Evolutionary conservation across 371 early-diverging fungal genomes (phyloP).

Genomic region (Mucor velutinosus): DNA sequence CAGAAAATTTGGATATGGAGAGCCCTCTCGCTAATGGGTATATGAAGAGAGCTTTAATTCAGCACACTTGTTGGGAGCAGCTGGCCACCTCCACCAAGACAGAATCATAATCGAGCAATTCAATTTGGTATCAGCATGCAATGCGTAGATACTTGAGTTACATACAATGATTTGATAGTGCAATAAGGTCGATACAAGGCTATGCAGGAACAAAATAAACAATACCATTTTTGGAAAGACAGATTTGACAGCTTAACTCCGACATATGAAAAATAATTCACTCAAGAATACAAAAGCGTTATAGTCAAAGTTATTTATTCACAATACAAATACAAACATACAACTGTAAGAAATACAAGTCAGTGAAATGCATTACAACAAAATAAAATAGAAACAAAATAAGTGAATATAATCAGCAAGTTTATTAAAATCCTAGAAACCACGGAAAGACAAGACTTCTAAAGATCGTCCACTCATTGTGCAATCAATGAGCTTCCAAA

Average conservation of each 20-base stretch:
- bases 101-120: too few relatives aligned
- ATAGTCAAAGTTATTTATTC: neutral
- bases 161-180: too few relatives aligned
- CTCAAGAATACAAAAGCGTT: neutral
- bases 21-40: too few relatives aligned
- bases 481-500: slow-evolving; percentile 8
- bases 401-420: slow-evolving; percentile 38
- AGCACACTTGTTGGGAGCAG: too few relatives aligned
- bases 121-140: too few relatives aligned
- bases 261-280: neutral
- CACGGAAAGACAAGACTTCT: slow-evolving; percentile 35
- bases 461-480: slow-evolving; percentile 7
- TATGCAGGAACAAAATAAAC: neutral
- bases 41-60: too few relatives aligned
- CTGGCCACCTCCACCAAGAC: too few relatives aligned
- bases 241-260: neutral
- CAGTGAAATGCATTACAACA: neutral
- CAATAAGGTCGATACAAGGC: too few relatives aligned
- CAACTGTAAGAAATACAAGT: neutral
- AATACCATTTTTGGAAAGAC: neutral
- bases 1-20: neutral
- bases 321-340: neutral
- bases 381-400: neutral
- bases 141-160: too few relatives aligned
- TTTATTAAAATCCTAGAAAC: slow-evolving; percentile 46